Evolutionary conservation across 805 yeast species (phyloP), one percentile per base, ranked within the genome.

Genomic region (Ogataea nonfermentans): DNA sequence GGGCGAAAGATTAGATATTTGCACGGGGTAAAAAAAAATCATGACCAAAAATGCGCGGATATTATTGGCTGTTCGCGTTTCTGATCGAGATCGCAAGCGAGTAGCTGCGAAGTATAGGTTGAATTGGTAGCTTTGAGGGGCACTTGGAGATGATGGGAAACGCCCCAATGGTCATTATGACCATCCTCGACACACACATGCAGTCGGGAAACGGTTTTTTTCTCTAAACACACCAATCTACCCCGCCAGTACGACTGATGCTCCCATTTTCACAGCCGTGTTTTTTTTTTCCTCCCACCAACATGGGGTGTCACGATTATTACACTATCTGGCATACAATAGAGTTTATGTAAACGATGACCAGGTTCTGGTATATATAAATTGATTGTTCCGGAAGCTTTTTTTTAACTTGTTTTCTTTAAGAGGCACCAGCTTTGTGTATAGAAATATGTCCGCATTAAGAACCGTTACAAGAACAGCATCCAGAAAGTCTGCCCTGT

Each of bases 391-490:
- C 37, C 26, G 29, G 36, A 37, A 31, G 30, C 33, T n/a, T 20
- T 39, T 39, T 39, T 29, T 24, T 22, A 31, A 15, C 27, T 35
- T 23, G 39, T 32, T 32, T 37, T 31, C 32, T 27, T 32, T 14
- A 26, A 32, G 22, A 32, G 36, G 32, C 36, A 30, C 24, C 29
- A 24, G 19, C 20, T 17, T 14, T 32, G 42, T 39, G 37, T 33
- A 40, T 34, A 40, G 39, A 40, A 40, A 35, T 12, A 52, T 52
- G 53, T 48, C 53, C 30, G 46, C 52, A 26, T 47, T 59, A 37
- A 61, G 64, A 59, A 51, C 57, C 35, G 49, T 56, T 32, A 53
- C 59, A 40, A 60, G 53, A 52, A 41, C 57, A 13, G 52, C 60
- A 12, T 35, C 60, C 29, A 53, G 48, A 45, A 51, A 48, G 36